Conservation (phyloP, 768 basidiomycete genomes). For the Serendipita sp. region DNA sequence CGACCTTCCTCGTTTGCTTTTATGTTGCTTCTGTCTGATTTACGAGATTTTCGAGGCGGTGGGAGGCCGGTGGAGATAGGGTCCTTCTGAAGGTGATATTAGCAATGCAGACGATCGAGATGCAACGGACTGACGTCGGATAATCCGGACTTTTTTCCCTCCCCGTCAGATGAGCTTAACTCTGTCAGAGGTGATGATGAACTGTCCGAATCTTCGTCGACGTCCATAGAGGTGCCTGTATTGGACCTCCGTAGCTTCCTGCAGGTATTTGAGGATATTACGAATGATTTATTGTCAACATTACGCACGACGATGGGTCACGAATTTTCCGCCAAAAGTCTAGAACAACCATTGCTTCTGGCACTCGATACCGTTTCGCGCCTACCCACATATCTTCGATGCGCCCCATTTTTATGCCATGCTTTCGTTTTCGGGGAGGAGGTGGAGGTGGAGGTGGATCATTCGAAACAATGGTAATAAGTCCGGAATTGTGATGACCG, state of each 20-base stretch:
- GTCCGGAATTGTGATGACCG: constrained; percentile 74
- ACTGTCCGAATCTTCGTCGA: neutral
- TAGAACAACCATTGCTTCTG: constrained; percentile 76
- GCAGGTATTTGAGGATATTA: neutral
- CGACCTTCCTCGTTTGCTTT: too few species aligned
- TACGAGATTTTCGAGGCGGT: too few species aligned
- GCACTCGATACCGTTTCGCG: constrained; percentile 79
- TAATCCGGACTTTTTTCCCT: constrained; percentile 1
- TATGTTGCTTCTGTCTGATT: too few species aligned
- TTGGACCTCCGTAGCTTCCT: neutral
- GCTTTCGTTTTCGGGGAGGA: constrained; percentile 2
- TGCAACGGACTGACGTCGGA: neutral
- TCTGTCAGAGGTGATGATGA: neutral
- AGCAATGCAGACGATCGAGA: neutral
- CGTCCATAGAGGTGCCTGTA: neutral
- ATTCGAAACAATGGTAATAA: constrained; percentile 68
- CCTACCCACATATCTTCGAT: constrained; percentile 20
- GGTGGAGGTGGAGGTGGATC: constrained; percentile 20
- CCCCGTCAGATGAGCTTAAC: constrained; percentile 4
- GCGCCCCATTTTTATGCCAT: constrained; percentile 9
- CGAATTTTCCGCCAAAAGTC: constrained; percentile 88
- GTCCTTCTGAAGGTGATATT: too few species aligned
- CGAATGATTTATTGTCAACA: neutral
- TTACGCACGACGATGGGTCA: neutral
- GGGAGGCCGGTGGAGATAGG: too few species aligned